A percentile compares a stretch with the other conserved stretches of the same genome.
Evolutionary conservation across 2,329 filamentous ascomycete genomes (phyloP).

Genomic region (Exophiala xenobiotica): DNA sequence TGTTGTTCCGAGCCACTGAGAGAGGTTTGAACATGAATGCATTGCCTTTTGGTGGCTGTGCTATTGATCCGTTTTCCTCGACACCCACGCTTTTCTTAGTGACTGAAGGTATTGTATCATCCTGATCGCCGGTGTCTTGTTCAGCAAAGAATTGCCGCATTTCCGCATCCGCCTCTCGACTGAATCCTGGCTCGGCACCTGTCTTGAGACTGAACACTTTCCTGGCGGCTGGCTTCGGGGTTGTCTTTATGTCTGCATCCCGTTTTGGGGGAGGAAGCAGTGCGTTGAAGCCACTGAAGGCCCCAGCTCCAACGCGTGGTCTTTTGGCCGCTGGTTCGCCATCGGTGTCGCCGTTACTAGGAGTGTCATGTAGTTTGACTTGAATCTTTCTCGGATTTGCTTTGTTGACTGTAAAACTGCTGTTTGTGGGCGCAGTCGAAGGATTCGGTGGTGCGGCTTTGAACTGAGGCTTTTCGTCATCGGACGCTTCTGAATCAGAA

Average conservation of each 20-base stretch:
- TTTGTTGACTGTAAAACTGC: conserved; percentile 79
- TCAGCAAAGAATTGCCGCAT: conserved; percentile 37
- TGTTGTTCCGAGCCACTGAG: conserved; percentile 73
- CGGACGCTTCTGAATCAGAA: conserved; percentile 73
- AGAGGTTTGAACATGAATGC: conserved; percentile 86
- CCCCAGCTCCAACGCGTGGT: conserved; percentile 60
- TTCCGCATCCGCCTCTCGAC: conserved; percentile 55
- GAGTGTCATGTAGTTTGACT: conserved; percentile 67
- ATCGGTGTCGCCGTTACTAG: conserved; percentile 41
- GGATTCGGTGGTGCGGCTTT: conserved; percentile 35
- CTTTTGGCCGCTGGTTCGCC: conserved; percentile 69
- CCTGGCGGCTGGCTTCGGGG: conserved; percentile 43
- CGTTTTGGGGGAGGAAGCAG: conserved; percentile 82
- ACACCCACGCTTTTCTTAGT: conserved; percentile 40
- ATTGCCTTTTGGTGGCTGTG: conserved; percentile 64
- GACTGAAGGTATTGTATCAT: conserved; percentile 19
- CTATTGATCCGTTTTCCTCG: conserved; percentile 51
- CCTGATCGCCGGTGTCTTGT: conserved; percentile 35
- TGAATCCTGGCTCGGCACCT: conserved; percentile 78
- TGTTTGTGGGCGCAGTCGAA: conserved; percentile 55
- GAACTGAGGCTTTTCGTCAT: conserved; percentile 51
- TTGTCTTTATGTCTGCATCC: conserved; percentile 25
- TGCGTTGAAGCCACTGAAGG: conserved; percentile 80
- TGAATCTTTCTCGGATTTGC: conserved; percentile 80
- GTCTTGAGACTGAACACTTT: conserved; percentile 75